Evolutionary conservation across 2,329 filamentous ascomycete species (phyloP).

Genomic region (Graphilbum ipis-grandicollis): DNA sequence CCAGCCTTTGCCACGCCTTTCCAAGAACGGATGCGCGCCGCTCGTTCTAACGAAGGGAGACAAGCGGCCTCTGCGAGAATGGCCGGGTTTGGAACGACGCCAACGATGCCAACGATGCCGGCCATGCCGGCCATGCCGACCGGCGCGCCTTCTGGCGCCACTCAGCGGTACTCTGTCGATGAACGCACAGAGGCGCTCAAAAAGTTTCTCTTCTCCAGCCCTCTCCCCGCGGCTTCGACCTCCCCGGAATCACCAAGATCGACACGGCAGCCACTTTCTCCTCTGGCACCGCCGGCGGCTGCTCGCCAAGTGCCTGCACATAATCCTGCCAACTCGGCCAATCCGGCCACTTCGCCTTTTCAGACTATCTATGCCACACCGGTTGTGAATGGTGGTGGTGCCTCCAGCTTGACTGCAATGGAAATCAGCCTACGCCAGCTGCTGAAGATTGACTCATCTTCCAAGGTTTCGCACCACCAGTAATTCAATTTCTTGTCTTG

Average conservation of each 20-base stretch:
- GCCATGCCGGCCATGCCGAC: too few species aligned
- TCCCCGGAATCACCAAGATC: background rate
- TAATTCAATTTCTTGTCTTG: too few species aligned
- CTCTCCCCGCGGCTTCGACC: constrained; percentile 7
- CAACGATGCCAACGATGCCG: too few species aligned
- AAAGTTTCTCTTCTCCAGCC: constrained; percentile 31
- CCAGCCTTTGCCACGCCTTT: constrained; percentile 54
- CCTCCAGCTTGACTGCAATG: constrained; percentile 25
- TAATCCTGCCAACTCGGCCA: too few species aligned
- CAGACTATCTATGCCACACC: background rate
- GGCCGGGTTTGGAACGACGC: too few species aligned
- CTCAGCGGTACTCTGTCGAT: constrained; percentile 11
- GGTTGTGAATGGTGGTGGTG: background rate
- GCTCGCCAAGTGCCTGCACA: background rate
- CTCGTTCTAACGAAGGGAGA: constrained; percentile 17
- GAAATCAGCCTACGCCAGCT: constrained; percentile 36
- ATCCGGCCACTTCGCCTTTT: background rate
- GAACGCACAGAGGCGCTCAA: constrained; percentile 35
- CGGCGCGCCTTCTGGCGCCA: too few species aligned
- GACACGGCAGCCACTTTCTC: background rate
- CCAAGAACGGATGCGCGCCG: constrained; percentile 41
- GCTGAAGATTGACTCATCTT: constrained; percentile 21
- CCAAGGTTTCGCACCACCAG: too few species aligned
- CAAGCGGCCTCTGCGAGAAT: background rate
- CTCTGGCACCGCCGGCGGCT: background rate